Conservation (phyloP, 2,329 filamentous ascomycete genomes). For the Cladosporium sphaerospermum region DNA sequence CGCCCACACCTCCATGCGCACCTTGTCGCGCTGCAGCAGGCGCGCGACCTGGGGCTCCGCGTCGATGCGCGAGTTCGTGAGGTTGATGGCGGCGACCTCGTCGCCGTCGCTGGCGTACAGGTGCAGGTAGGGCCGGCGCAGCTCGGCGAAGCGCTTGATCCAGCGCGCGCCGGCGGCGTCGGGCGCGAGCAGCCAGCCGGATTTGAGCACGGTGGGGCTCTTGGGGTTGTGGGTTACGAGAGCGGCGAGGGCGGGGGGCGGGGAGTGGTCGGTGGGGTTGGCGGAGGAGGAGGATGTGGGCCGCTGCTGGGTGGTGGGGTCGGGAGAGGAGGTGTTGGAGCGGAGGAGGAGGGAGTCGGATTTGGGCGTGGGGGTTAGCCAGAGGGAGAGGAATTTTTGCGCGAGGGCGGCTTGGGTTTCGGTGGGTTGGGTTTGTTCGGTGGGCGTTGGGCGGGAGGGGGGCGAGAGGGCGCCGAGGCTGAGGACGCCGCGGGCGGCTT, state of each 20-base stretch:
- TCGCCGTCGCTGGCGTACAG: constrained; percentile 84
- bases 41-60: constrained; percentile 82
- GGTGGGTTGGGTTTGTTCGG: constrained; percentile 13
- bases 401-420: constrained; percentile 39
- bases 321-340: constrained; percentile 59
- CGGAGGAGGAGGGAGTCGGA: constrained; percentile 42
- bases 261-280: constrained; percentile 22
- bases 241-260: constrained; percentile 61
- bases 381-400: constrained; percentile 56
- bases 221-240: constrained; percentile 73
- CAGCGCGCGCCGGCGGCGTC: constrained; percentile 73
- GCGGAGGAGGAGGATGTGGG: constrained; percentile 32
- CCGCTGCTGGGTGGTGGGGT: constrained; percentile 43
- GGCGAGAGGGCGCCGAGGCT: constrained; percentile 37
- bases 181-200: constrained; percentile 77
- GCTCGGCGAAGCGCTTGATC: constrained; percentile 88
- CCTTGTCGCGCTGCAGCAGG: constrained; percentile 48
- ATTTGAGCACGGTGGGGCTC: constrained; percentile 66
- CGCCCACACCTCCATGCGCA: constrained; percentile 62
- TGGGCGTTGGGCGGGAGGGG: constrained; percentile 28
- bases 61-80: constrained; percentile 85
- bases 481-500: constrained; percentile 63
- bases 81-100: constrained; percentile 80
- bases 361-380: constrained; percentile 45
- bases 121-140: constrained; percentile 85